phyloP scores from a whole-genome alignment of 177 flowering plant genomes.

The Telopea speciosissima region DNA sequence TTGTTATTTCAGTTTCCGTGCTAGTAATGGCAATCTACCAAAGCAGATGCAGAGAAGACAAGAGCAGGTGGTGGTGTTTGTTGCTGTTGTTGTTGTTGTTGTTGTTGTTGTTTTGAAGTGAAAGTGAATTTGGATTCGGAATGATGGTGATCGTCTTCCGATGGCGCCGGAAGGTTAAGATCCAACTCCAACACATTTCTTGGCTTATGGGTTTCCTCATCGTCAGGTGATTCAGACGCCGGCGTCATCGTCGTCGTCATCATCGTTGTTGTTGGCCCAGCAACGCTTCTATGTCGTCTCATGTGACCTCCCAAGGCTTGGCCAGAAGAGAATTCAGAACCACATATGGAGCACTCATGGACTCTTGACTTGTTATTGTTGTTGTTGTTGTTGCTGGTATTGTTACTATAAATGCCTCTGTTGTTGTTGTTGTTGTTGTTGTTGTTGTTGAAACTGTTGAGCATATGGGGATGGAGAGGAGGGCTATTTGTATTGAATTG shows the following conservation, averaged over 20 bases:
- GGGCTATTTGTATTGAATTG: constrained; percentile 7
- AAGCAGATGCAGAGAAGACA: constrained; percentile 50
- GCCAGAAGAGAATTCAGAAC: constrained; percentile 75
- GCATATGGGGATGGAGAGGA: constrained; percentile 12
- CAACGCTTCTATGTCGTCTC: constrained; percentile 61
- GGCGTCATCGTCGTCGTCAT: constrained; percentile 1
- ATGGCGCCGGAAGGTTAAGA: constrained; percentile 90
- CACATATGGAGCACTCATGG: constrained; percentile 82
- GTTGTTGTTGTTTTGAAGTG: constrained; percentile 20
- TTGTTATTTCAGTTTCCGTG: too few relatives aligned
- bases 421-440: constrained; percentile 3
- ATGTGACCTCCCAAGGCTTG: constrained; percentile 95
- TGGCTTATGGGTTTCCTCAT: constrained; percentile 20
- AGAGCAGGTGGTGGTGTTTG: constrained; percentile 8
- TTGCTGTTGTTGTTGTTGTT: not conserved
- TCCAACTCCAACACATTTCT: constrained; percentile 47
- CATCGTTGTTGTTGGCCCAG: not conserved
- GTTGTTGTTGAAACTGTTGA: not conserved
- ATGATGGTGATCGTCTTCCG: constrained; percentile 45
- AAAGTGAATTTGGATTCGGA: constrained; percentile 33
- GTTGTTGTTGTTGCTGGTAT: not conserved
- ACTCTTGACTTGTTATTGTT: constrained; percentile 25
- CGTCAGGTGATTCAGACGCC: not conserved
- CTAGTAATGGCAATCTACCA: constrained; percentile 40
- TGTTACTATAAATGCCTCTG: constrained; percentile 2